Conservation (phyloP, 2,329 filamentous ascomycete species). For the Colletotrichum filicis region DNA sequence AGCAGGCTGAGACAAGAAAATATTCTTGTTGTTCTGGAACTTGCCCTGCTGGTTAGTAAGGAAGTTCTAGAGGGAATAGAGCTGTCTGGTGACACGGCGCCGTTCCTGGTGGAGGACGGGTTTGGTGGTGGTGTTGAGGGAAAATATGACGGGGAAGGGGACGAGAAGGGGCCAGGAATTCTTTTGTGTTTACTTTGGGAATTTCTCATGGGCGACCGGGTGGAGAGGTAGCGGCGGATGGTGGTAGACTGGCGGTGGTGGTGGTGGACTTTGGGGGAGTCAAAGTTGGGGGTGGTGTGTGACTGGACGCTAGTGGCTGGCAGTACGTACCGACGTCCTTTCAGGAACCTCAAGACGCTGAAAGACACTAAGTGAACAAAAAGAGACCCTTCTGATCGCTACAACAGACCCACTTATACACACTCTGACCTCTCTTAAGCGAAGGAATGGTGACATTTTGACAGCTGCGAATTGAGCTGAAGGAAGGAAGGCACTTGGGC, state of each 20-base stretch:
- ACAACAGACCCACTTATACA: slow-evolving; percentile 1
- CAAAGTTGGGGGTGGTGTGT: neutral
- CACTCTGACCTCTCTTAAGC: slow-evolving; percentile 16
- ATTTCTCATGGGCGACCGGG: slow-evolving; percentile 22
- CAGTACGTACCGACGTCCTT: neutral
- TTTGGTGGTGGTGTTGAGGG: slow-evolving; percentile 7
- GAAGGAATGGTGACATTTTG: slow-evolving; percentile 27
- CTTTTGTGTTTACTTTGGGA: slow-evolving; percentile 35
- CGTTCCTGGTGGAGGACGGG: slow-evolving; percentile 19
- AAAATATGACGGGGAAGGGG: slow-evolving; percentile 14
- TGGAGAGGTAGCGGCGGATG: neutral
- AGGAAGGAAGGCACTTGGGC: neutral
- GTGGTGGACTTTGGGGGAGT: neutral
- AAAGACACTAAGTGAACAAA: neutral
- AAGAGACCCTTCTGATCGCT: neutral
- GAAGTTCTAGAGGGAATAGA: neutral
- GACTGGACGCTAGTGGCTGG: slow-evolving; percentile 17
- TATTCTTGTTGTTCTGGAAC: neutral
- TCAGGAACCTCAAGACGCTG: neutral
- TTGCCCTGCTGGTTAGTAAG: slow-evolving; percentile 15
- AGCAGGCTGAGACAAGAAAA: slow-evolving; percentile 4
- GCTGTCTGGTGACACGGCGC: slow-evolving; percentile 16
- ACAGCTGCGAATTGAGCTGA: neutral
- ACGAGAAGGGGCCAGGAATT: slow-evolving; percentile 26
- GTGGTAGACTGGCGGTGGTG: too few species aligned